Conservation (phyloP, 768 basidiomycete species). For the Suillus plorans region DNA sequence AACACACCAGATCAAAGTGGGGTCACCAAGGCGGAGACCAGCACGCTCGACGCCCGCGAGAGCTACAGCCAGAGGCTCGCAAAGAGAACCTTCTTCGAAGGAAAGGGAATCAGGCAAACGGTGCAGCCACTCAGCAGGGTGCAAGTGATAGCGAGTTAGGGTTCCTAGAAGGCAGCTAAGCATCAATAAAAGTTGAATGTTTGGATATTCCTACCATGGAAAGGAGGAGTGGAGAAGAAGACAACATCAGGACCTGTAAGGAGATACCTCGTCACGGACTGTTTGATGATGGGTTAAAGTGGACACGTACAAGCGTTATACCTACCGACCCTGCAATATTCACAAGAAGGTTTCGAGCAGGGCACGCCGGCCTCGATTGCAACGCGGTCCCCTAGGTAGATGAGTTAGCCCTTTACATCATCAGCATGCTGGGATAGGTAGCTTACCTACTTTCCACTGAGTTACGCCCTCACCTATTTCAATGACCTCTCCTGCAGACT, state of each 20-base stretch:
- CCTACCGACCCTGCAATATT: constrained; percentile 59
- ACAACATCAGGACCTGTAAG: constrained; percentile 43
- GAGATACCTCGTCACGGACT: constrained; percentile 2
- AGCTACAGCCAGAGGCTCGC: constrained; percentile 67
- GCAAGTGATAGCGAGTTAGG: constrained; percentile 63
- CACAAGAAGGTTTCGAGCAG: constrained; percentile 60
- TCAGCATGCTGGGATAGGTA: not conserved
- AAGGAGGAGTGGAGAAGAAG: constrained; percentile 72
- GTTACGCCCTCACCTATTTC: constrained; percentile 67
- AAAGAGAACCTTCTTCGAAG: constrained; percentile 67
- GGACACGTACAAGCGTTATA: constrained; percentile 55
- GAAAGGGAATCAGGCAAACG: constrained; percentile 59
- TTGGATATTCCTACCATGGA: constrained; percentile 45
- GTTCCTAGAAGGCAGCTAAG: constrained; percentile 41
- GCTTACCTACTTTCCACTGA: constrained; percentile 58
- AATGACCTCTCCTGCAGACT: constrained; percentile 66
- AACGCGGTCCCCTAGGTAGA: constrained; percentile 54
- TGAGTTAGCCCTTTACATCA: constrained; percentile 8
- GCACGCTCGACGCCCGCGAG: constrained; percentile 68
- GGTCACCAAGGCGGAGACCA: constrained; percentile 63
- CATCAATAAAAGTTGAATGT: not conserved
- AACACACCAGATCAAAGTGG: constrained; percentile 56
- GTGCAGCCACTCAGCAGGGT: constrained; percentile 69
- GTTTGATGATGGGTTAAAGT: not conserved
- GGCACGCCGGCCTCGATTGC: constrained; percentile 72